Evolutionary conservation across 2,329 filamentous ascomycete species (phyloP).

Genomic region (Cladobotryum protrusum): DNA sequence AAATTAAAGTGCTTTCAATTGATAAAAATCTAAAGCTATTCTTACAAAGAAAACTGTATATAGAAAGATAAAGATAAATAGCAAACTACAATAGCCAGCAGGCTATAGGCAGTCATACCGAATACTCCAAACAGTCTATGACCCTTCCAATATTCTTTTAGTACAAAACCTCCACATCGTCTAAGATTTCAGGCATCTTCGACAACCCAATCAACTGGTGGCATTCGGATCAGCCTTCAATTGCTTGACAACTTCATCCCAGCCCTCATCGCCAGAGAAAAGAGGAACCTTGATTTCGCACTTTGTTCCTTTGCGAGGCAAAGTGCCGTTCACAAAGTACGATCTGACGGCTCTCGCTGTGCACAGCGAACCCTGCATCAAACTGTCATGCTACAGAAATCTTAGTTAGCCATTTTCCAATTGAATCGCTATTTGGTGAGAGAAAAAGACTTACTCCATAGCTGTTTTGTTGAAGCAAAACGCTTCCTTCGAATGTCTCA

Average conservation of each 20-base stretch:
- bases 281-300: conserved; percentile 12
- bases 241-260: conserved; percentile 11
- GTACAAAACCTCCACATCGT: too few relatives aligned
- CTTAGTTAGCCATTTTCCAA: background rate
- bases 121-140: too few relatives aligned
- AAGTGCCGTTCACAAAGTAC: conserved; percentile 15
- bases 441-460: conserved; percentile 38
- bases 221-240: background rate
- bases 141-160: too few relatives aligned
- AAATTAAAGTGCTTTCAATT: too few relatives aligned
- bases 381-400: conserved; percentile 10
- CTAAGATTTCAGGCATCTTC: too few relatives aligned
- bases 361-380: conserved; percentile 14
- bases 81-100: too few relatives aligned
- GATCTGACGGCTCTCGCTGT: conserved; percentile 10
- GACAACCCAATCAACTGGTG: background rate
- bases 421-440: conserved; percentile 40
- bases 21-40: too few relatives aligned
- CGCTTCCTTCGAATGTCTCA: conserved; percentile 33
- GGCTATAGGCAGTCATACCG: too few relatives aligned
- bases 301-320: conserved; percentile 13
- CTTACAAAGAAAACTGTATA: too few relatives aligned
- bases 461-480: conserved; percentile 30
- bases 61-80: too few relatives aligned
- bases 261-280: conserved; percentile 13